Conservation (phyloP, 495 filamentous ascomycete species). For the Neurospora sp. region DNA sequence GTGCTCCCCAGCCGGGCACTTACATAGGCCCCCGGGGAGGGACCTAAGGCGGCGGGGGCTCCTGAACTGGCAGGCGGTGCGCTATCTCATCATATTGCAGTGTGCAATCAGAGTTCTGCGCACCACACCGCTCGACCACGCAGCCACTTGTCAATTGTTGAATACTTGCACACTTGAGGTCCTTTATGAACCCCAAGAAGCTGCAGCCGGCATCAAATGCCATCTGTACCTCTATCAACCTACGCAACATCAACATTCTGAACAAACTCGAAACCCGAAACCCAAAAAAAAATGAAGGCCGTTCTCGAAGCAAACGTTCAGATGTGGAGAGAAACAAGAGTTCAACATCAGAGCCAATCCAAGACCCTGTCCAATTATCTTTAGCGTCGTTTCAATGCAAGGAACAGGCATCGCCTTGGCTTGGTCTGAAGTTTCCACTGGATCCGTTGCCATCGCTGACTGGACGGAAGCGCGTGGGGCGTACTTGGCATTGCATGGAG, state of each 20-base stretch:
- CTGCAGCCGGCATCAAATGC: neutral
- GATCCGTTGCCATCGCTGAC: neutral
- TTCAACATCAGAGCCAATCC: neutral
- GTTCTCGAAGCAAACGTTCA: neutral
- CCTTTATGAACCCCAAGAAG: neutral
- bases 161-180: neutral
- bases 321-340: neutral
- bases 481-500: neutral
- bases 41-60: neutral
- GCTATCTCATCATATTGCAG: neutral
- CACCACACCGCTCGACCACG: neutral
- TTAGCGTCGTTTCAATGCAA: conserved; percentile 26
- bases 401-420: conserved; percentile 14
- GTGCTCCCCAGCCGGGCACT: too few species aligned
- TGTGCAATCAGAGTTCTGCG: too few species aligned
- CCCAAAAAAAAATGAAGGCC: neutral
- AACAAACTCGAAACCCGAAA: neutral
- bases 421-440: conserved; percentile 3
- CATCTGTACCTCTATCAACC: neutral
- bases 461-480: conserved; percentile 1
- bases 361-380: neutral
- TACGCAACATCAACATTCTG: neutral
- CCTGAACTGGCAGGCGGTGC: too few species aligned
- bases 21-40: too few species aligned
- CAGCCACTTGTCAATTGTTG: neutral